Evolutionary conservation across 345 rosid species (phyloP).

Genomic region (Citrus reticulata): DNA sequence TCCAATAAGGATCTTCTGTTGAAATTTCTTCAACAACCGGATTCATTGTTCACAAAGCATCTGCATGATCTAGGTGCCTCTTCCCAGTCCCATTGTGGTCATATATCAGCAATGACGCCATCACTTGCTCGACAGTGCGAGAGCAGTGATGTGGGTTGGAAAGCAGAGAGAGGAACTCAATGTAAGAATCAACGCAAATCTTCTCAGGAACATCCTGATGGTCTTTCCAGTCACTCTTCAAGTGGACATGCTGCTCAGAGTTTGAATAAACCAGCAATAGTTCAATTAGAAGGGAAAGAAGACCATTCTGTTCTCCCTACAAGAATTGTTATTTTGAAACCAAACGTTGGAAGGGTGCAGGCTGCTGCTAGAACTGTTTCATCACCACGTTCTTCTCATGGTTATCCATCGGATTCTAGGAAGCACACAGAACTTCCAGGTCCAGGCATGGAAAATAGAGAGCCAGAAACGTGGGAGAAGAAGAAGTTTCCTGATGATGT

Average conservation of each 20-base stretch:
- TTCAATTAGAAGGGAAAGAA: constrained; percentile 39
- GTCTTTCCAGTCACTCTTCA: constrained; percentile 26
- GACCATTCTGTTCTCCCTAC: constrained; percentile 45
- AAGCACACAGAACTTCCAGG: constrained; percentile 32
- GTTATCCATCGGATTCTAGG: constrained; percentile 42
- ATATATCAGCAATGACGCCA: constrained; percentile 34
- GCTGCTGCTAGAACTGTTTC: constrained; percentile 40
- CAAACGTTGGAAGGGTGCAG: constrained; percentile 60
- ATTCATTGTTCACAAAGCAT: constrained; percentile 82
- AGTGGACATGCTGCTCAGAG: constrained; percentile 29
- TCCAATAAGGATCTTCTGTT: constrained; percentile 74
- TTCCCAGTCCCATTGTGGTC: constrained; percentile 44
- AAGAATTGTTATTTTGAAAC: constrained; percentile 88
- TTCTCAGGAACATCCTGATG: constrained; percentile 28
- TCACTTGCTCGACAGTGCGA: constrained; percentile 31
- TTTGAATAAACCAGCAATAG: constrained; percentile 30
- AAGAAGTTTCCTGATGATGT: constrained; percentile 42
- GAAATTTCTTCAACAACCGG: constrained; percentile 85
- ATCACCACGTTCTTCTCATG: constrained; percentile 49
- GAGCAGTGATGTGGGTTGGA: constrained; percentile 25
- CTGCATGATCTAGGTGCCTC: constrained; percentile 51
- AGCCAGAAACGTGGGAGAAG: constrained; percentile 30
- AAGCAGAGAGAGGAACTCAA: constrained; percentile 36
- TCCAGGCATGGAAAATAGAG: constrained; percentile 36
- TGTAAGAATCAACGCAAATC: constrained; percentile 25